Conservation (phyloP, 805 yeast genomes). For the Candida multigemmis region DNA sequence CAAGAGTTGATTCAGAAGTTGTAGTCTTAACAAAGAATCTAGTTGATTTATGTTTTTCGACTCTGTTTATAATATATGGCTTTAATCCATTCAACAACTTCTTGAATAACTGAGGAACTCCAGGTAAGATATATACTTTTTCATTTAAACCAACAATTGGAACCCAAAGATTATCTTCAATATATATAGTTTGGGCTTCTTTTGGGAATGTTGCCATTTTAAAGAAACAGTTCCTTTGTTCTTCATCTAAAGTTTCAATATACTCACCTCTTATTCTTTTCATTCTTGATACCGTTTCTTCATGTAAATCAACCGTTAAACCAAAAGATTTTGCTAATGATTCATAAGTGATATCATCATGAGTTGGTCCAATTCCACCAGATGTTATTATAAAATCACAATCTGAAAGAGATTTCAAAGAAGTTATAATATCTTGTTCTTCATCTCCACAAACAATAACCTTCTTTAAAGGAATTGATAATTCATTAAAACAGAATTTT, state of each 20-base stretch:
- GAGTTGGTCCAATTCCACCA: constrained; percentile 81
- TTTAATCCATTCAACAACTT: constrained; percentile 38
- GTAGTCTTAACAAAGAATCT: constrained; percentile 57
- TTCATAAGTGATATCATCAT: constrained; percentile 81
- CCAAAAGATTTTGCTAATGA: constrained; percentile 59
- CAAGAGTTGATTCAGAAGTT: constrained; percentile 57
- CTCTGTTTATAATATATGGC: constrained; percentile 22
- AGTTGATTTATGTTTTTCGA: constrained; percentile 9
- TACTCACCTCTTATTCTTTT: constrained; percentile 30
- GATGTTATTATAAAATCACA: constrained; percentile 66
- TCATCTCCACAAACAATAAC: constrained; percentile 76
- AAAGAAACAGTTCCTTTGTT: constrained; percentile 51
- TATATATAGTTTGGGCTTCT: constrained; percentile 24
- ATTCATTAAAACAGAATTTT: constrained; percentile 49
- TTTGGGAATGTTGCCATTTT: constrained; percentile 77
- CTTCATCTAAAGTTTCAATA: constrained; percentile 19
- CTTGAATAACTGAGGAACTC: constrained; percentile 70
- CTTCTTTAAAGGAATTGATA: constrained; percentile 58
- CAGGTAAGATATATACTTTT: constrained; percentile 70
- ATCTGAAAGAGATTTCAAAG: constrained; percentile 36
- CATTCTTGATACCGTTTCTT: constrained; percentile 56
- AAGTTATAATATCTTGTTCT: constrained; percentile 48
- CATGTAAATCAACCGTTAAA: constrained; percentile 42
- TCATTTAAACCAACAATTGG: constrained; percentile 66
- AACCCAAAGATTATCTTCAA: constrained; percentile 61